These are phyloP conservation scores for Phytophthora palmivora DNA, from an alignment of 352 stramenopile species.

Conservation along the genomic window DNA sequence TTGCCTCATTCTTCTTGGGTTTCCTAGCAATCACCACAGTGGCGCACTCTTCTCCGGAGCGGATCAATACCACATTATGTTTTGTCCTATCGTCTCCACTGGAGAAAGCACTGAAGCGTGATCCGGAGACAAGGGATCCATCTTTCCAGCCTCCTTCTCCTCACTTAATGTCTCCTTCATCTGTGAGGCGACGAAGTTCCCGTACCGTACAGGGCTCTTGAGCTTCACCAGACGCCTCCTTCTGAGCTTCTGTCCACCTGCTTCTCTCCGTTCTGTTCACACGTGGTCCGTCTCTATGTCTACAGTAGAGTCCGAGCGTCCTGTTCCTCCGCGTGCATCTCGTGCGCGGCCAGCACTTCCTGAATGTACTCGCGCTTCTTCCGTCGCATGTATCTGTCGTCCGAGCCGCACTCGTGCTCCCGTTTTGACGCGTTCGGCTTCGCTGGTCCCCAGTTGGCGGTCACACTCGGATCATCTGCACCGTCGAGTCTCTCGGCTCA, in stretches of 20 bases:
- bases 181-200: not conserved
- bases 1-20: conserved; percentile 44
- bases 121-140: conserved; percentile 20
- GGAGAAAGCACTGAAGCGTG: conserved; percentile 19
- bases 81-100: conserved; percentile 14
- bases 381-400: conserved; percentile 34
- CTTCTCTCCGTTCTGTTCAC: not conserved
- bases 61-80: conserved; percentile 41
- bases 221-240: not conserved
- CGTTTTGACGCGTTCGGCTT: not conserved
- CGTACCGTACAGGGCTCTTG: not conserved
- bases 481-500: not conserved
- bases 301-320: not conserved
- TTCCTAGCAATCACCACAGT: conserved; percentile 35
- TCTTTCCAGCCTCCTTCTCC: not conserved
- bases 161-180: not conserved
- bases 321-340: not conserved
- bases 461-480: conserved; percentile 10
- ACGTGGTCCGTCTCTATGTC: conserved; percentile 1
- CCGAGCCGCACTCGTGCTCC: not conserved
- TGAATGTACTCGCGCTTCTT: conserved; percentile 39
- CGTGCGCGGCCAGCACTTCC: conserved; percentile 9
- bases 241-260: not conserved
- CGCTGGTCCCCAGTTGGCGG: conserved; percentile 3
- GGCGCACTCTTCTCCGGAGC: conserved; percentile 51